These are phyloP conservation scores for Agaricus bisporus DNA, from an alignment of 768 basidiomycete species.

Conservation along the genomic window DNA sequence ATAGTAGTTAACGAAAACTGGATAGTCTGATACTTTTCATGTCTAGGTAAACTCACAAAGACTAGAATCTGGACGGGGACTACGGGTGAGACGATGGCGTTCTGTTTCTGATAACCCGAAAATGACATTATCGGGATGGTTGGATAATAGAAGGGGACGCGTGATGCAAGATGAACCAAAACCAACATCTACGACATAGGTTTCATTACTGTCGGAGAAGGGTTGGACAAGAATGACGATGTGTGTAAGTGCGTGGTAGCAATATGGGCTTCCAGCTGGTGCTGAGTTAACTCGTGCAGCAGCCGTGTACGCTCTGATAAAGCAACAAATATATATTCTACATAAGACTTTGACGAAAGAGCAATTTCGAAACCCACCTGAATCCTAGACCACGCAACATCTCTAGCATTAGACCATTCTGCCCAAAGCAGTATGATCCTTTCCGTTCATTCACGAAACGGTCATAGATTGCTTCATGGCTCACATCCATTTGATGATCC, in stretches of 20 bases:
- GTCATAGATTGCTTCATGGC: constrained; percentile 15
- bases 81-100: constrained; percentile 2
- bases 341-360: not conserved
- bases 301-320: constrained; percentile 20
- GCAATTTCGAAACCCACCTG: constrained; percentile 12
- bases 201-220: constrained; percentile 17
- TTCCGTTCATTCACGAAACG: constrained; percentile 16
- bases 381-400: constrained; percentile 24
- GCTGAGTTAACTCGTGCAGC: constrained; percentile 22
- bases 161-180: constrained; percentile 20
- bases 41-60: not conserved
- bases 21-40: no score
- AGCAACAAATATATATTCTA: not conserved
- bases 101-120: constrained; percentile 1
- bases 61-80: not conserved
- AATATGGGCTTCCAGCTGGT: constrained; percentile 1
- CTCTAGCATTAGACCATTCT: constrained; percentile 19
- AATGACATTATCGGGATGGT: constrained; percentile 1
- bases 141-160: constrained; percentile 22
- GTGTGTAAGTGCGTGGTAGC: constrained; percentile 17
- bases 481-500: constrained; percentile 21
- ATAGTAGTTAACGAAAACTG: not conserved
- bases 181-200: constrained; percentile 29
- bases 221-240: constrained; percentile 28
- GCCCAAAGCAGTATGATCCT: constrained; percentile 26